Evolutionary conservation across 1,284 basidiomycete species (phyloP).

Genomic region (Exsudoporus floridanus): DNA sequence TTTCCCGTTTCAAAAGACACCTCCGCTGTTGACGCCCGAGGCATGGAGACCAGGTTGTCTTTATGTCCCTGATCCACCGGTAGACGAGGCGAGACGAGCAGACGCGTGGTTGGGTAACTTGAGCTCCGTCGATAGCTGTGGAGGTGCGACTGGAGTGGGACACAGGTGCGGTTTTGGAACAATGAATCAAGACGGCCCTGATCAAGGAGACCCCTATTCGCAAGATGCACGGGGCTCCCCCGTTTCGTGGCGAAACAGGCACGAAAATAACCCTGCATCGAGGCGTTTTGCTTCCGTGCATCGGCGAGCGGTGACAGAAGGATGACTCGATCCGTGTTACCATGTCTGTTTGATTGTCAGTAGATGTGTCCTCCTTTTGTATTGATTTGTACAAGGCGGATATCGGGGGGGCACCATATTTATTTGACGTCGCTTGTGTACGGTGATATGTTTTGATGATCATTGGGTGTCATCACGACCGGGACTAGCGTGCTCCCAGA

Average conservation of each 20-base stretch:
- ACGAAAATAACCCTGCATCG: conserved; percentile 24
- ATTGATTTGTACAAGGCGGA: conserved; percentile 9
- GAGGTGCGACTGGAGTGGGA: not conserved
- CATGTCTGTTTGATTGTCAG: not conserved
- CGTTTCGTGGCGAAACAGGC: conserved; percentile 21
- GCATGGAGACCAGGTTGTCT: conserved; percentile 19
- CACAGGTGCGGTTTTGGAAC: not conserved
- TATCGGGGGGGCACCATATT: not conserved
- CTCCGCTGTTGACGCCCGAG: conserved; percentile 9
- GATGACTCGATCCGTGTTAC: not conserved
- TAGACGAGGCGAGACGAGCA: conserved; percentile 7
- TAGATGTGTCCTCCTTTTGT: not conserved
- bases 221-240: not conserved
- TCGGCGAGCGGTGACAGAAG: conserved; percentile 11
- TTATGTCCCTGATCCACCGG: conserved; percentile 11
- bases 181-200: not conserved
- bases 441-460: not conserved
- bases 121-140: not conserved
- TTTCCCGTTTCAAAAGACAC: conserved; percentile 6
- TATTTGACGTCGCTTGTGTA: not conserved
- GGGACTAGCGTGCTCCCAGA: not conserved
- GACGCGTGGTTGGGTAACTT: conserved; percentile 9
- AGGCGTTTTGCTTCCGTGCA: conserved; percentile 5
- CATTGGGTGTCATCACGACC: not conserved
- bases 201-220: not conserved